Evolutionary conservation across 2,329 filamentous ascomycete species (phyloP).

Genomic region (Neofusicoccum laricinum): DNA sequence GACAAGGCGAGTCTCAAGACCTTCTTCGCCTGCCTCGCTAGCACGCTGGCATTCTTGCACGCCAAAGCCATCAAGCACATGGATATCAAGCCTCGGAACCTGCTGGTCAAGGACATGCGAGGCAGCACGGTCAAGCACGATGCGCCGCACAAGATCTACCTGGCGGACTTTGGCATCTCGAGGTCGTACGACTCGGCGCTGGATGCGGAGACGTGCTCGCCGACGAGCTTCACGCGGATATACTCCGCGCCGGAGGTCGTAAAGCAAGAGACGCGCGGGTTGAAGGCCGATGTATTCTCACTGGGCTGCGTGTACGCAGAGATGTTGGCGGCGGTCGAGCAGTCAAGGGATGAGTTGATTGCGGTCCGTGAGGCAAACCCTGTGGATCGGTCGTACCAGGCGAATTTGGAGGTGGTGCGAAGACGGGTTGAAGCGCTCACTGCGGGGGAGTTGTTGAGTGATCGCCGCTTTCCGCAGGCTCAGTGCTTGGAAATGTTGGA

Average conservation of each 20-base stretch:
- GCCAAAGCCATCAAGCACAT: slow-evolving; percentile 22
- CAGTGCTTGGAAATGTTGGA: no score
- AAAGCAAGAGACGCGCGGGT: slow-evolving; percentile 18
- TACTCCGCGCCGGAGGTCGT: slow-evolving; percentile 28
- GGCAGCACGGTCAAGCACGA: not conserved
- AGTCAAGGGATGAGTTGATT: not conserved
- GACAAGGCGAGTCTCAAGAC: not conserved
- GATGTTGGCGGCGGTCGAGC: slow-evolving; percentile 15
- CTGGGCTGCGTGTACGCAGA: slow-evolving; percentile 27
- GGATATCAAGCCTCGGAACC: slow-evolving; percentile 27
- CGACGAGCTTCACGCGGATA: slow-evolving; percentile 21
- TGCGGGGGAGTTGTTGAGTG: no score
- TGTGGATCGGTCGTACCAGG: no score
- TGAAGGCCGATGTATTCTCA: slow-evolving; percentile 25
- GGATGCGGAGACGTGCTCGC: slow-evolving; percentile 20
- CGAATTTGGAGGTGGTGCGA: no score
- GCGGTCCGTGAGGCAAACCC: no score
- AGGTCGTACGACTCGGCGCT: slow-evolving; percentile 17
- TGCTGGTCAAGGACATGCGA: slow-evolving; percentile 19
- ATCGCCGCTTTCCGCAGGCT: no score
- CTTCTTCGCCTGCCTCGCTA: slow-evolving; percentile 20
- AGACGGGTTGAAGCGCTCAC: no score
- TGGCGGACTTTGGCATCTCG: slow-evolving; percentile 27
- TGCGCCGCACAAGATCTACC: slow-evolving; percentile 17
- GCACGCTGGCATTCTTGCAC: slow-evolving; percentile 21